Evolutionary conservation across 768 basidiomycete species (phyloP).

Genomic region (Hortiboletus flavorubellus): DNA sequence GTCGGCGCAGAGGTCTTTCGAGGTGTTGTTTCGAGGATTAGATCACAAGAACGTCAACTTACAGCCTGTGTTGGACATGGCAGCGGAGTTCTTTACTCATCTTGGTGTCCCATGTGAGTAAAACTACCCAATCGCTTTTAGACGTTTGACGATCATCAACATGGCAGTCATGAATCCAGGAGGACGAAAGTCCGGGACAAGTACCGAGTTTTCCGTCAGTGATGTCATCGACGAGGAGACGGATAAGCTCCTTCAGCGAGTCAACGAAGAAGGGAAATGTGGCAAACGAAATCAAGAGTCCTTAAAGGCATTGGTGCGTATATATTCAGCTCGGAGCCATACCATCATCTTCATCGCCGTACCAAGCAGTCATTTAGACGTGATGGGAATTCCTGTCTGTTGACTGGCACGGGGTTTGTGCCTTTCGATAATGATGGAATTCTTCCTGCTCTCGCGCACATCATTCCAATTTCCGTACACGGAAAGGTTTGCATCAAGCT

Average conservation of each 20-base stretch:
- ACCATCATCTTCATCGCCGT: not conserved
- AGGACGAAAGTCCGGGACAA: not conserved
- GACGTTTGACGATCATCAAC: not conserved
- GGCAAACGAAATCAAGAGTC: not conserved
- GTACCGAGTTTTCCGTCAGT: not conserved
- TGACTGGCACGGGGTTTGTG: too few relatives aligned
- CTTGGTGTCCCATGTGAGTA: constrained; percentile 1
- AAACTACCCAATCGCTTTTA: not conserved
- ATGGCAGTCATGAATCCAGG: not conserved
- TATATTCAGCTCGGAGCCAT: not conserved
- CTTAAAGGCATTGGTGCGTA: constrained; percentile 5
- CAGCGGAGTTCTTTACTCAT: not conserved
- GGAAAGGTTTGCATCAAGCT: too few relatives aligned
- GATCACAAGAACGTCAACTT: not conserved
- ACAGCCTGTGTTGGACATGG: too few relatives aligned
- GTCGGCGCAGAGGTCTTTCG: not conserved
- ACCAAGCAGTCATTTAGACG: too few relatives aligned
- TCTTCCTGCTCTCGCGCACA: too few relatives aligned
- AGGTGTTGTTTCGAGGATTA: not conserved
- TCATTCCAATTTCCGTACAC: too few relatives aligned
- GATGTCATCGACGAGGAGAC: not conserved
- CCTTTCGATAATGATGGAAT: too few relatives aligned
- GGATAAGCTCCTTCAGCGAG: not conserved
- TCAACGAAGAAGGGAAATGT: not conserved
- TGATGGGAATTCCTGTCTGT: too few relatives aligned